A percentile compares a stretch with the other conserved stretches of the same genome.
Evolutionary conservation across 2,329 filamentous ascomycete genomes (phyloP).

Genomic region (Venturia aucupariae): DNA sequence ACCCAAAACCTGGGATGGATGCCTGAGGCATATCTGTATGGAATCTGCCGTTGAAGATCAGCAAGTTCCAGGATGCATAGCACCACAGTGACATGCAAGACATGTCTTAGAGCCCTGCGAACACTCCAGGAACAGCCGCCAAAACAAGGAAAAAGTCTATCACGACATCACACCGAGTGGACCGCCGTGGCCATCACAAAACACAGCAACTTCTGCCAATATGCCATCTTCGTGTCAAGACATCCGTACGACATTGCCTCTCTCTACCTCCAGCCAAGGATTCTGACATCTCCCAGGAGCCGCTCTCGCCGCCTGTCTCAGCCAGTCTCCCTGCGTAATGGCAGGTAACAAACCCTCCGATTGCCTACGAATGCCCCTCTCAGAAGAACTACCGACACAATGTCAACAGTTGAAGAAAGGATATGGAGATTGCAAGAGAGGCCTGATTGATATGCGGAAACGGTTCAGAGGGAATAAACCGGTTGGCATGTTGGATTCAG

Average conservation of each 20-base stretch:
- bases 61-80: slow-evolving; percentile 3
- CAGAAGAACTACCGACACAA: slow-evolving; percentile 70
- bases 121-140: background rate
- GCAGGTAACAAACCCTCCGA: slow-evolving; percentile 22
- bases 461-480: slow-evolving; percentile 92
- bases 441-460: slow-evolving; percentile 98
- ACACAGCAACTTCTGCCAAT: background rate
- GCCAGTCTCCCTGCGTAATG: slow-evolving; percentile 95
- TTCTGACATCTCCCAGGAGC: slow-evolving; percentile 50
- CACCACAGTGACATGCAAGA: background rate
- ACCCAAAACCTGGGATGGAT: background rate
- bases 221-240: slow-evolving; percentile 98
- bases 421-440: slow-evolving; percentile 90
- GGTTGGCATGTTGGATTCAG: slow-evolving; percentile 35
- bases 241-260: slow-evolving; percentile 53
- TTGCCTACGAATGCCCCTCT: slow-evolving; percentile 64
- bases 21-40: background rate
- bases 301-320: slow-evolving; percentile 87
- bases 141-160: slow-evolving; percentile 7
- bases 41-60: background rate
- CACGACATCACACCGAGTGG: background rate
- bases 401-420: slow-evolving; percentile 92
- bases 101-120: slow-evolving; percentile 2
- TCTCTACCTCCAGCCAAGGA: background rate
- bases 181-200: background rate